These are phyloP conservation scores for Phaffia australis DNA, from an alignment of 768 basidiomycete species.

Conservation along the genomic window DNA sequence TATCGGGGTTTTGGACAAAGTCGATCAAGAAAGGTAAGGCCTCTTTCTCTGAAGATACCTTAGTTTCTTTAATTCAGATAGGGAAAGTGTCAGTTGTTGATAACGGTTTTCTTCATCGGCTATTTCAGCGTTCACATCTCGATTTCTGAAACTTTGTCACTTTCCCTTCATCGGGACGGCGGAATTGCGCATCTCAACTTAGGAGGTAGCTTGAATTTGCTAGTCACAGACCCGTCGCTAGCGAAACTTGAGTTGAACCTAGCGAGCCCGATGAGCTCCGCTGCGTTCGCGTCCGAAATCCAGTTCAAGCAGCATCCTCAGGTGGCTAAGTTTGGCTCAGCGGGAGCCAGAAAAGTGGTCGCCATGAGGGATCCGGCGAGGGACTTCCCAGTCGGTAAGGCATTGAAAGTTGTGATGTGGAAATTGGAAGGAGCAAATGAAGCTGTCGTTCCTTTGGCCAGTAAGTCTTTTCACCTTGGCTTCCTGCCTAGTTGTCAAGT, in stretches of 20 bases:
- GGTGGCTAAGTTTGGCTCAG: conserved; percentile 64
- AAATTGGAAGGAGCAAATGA: conserved; percentile 83
- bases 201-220: conserved; percentile 88
- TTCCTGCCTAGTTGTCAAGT: background rate
- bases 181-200: conserved; percentile 82
- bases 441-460: conserved; percentile 76
- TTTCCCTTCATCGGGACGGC: conserved; percentile 77
- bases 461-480: conserved; percentile 44
- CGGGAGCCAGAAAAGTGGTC: conserved; percentile 50
- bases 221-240: conserved; percentile 63
- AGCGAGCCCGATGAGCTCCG: conserved; percentile 40
- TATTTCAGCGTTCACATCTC: conserved; percentile 68
- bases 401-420: conserved; percentile 82
- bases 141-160: conserved; percentile 70
- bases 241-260: conserved; percentile 63
- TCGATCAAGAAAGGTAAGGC: conserved; percentile 62
- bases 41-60: background rate
- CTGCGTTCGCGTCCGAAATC: conserved; percentile 54
- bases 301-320: conserved; percentile 98
- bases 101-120: background rate
- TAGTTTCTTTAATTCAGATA: background rate
- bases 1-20: conserved; percentile 49
- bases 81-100: background rate
- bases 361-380: conserved; percentile 72
- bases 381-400: conserved; percentile 75